phyloP scores from a whole-genome alignment of 2,329 filamentous ascomycete genomes.

The Penicillium sp. region DNA sequence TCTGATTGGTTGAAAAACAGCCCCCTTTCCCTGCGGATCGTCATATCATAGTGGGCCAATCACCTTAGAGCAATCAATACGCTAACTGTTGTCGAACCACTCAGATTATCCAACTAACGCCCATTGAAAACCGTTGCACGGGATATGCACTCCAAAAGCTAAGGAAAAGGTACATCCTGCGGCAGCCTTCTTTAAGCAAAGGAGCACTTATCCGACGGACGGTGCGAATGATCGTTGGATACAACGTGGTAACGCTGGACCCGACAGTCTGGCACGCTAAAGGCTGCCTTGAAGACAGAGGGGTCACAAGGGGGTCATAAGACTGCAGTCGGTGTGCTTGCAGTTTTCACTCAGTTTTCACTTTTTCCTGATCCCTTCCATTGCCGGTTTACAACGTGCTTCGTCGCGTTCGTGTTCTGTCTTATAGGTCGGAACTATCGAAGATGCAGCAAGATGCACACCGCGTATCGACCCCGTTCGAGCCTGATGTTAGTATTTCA shows the following conservation, averaged over 20 bases:
- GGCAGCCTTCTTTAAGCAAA: neutral
- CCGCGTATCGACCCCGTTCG: slow-evolving; percentile 18
- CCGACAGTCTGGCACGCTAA: slow-evolving; percentile 18
- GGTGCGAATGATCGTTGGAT: neutral
- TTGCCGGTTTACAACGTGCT: neutral
- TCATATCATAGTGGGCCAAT: slow-evolving; percentile 5
- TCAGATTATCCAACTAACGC: neutral
- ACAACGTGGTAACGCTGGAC: slow-evolving; percentile 2
- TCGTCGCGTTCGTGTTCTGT: neutral
- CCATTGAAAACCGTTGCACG: slow-evolving; percentile 4
- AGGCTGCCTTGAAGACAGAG: slow-evolving; percentile 15
- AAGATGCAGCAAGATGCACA: slow-evolving; percentile 13
- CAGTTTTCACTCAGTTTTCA: slow-evolving; percentile 3
- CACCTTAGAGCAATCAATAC: neutral
- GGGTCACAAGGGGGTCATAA: slow-evolving; percentile 16
- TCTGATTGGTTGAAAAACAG: slow-evolving; percentile 11
- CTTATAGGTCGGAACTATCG: neutral
- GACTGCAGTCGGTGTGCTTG: slow-evolving; percentile 20
- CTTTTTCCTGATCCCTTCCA: slow-evolving; percentile 19
- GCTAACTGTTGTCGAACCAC: slow-evolving; percentile 4
- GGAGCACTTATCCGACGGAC: neutral
- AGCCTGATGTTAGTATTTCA: slow-evolving; percentile 26
- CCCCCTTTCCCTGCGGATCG: slow-evolving; percentile 10
- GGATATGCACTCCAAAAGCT: slow-evolving; percentile 9
- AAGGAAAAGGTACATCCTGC: neutral